Base-by-base conservation (phyloP, 805 yeast genomes). In the Maudiozyma turicensis region DNA sequence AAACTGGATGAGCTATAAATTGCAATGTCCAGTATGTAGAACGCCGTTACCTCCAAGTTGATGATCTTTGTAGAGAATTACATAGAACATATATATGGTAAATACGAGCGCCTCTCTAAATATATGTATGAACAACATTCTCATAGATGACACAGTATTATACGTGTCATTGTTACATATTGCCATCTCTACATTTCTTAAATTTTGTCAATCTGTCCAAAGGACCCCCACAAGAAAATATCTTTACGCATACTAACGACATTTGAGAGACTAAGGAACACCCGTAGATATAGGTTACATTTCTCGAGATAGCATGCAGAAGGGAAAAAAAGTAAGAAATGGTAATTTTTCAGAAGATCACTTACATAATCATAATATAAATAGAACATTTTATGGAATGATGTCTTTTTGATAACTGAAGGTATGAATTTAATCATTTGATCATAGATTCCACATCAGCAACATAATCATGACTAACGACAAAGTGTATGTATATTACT, bases 11-110 rank as follows among this genome's bases (percentile, higher is more conserved):
- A 78, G 82, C 63, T 85, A 87, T 63, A 86, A 89, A 58, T 67
- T 91, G 46, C 96, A 89, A 60, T 91, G 98, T 67, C 98, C 98
- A 0, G 90, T 89, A 6, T 91, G 98, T 67, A 76, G 97, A 59
- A 78, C 80, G 49, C 77, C 87, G 26, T 69, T 91, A 40, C 97
- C 97, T 2, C 96, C 96, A 1, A 15, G 42, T 28, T 39, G 20
- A 20, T n/a, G 26, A 39, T 4, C 37, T 34, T 34, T n/a, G 2
- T 34, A 34, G n/a, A 3, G n/a, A 34, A 34, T 34, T 10, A 34
- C 3, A n/a, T 34, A 34, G 37, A 34, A 34, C 37, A n/a, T 34
- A n/a, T 34, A 34, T 11, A 34, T 11, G n/a, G 4, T 11, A 34
- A 34, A 34, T n/a, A n/a, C 37, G 37, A 3, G 4, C 3, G 37